phyloP scores from a whole-genome alignment of 495 filamentous ascomycete genomes.

The Penicillium lagena region DNA sequence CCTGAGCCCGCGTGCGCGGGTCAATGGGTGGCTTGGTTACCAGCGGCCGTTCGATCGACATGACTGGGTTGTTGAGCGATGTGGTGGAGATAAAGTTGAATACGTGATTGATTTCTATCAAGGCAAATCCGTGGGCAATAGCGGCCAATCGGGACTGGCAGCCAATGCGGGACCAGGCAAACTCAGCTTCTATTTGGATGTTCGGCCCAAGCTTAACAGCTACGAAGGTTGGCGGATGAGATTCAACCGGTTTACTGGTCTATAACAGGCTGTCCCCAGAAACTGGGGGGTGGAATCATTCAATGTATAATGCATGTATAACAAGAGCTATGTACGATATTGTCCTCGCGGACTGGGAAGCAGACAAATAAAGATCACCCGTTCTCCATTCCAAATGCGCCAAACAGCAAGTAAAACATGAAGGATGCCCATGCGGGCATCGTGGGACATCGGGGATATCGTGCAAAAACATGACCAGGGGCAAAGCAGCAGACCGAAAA shows the following conservation, averaged over 20 bases:
- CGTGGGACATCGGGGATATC: slow-evolving; percentile 15
- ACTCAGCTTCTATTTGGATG: slow-evolving; percentile 90
- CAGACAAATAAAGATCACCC: slow-evolving; percentile 10
- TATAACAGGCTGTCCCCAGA: slow-evolving; percentile 19
- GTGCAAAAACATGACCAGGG: slow-evolving; percentile 14
- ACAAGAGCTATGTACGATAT: slow-evolving; percentile 36
- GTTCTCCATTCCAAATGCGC: slow-evolving; percentile 6
- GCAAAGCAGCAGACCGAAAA: not conserved
- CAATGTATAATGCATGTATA: slow-evolving; percentile 35
- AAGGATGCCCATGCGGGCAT: too few relatives aligned
- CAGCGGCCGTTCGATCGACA: slow-evolving; percentile 90
- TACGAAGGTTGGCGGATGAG: slow-evolving; percentile 90
- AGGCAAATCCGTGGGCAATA: slow-evolving; percentile 47
- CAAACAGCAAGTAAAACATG: too few relatives aligned
- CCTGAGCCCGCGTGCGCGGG: slow-evolving; percentile 74
- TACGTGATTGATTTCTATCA: slow-evolving; percentile 98
- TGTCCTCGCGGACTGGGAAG: not conserved
- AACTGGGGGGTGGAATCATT: not conserved
- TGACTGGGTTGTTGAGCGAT: slow-evolving; percentile 94
- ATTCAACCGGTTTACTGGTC: slow-evolving; percentile 53
- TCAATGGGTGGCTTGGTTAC: slow-evolving; percentile 80
- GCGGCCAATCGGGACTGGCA: slow-evolving; percentile 21
- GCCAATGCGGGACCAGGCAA: slow-evolving; percentile 49
- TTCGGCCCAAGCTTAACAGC: slow-evolving; percentile 87
- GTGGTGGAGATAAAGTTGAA: slow-evolving; percentile 73